A percentile compares a stretch with the other conserved stretches of the same genome.
Evolutionary conservation across 257 asterid species (phyloP).

Genomic region (Salvia hispanica): DNA sequence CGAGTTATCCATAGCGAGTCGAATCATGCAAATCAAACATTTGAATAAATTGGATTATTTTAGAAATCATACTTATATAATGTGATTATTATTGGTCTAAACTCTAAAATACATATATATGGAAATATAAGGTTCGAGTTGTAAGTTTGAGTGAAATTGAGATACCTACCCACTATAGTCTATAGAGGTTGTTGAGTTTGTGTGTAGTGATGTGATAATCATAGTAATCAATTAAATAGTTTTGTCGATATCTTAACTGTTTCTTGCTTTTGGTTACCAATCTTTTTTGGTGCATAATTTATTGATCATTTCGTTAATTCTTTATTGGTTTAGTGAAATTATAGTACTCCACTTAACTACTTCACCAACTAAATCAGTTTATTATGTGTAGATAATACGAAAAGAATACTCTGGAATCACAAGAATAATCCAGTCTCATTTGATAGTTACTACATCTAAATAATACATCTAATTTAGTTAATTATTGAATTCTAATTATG

Average conservation of each 20-base stretch:
- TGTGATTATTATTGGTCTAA: background rate
- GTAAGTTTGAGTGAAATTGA: background rate
- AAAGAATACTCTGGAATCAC: background rate
- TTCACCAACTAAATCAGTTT: conserved; percentile 3
- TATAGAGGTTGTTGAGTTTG: background rate
- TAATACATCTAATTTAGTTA: no score
- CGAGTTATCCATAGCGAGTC: no score
- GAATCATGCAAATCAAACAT: no score
- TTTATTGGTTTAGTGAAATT: no score
- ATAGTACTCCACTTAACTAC: background rate
- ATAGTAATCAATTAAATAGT: conserved; percentile 5
- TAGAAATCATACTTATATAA: background rate
- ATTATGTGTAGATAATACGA: background rate
- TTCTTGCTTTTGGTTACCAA: conserved; percentile 8
- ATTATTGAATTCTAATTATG: background rate
- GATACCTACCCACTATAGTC: background rate
- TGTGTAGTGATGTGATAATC: conserved; percentile 2
- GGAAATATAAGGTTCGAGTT: background rate
- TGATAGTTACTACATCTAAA: no score
- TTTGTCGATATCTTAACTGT: background rate
- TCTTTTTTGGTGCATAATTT: background rate
- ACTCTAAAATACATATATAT: background rate
- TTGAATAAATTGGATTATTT: no score
- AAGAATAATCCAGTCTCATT: background rate
- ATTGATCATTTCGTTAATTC: background rate